These are phyloP conservation scores for Neurospora pannonica DNA, from an alignment of 495 filamentous ascomycete species.

Conservation along the genomic window DNA sequence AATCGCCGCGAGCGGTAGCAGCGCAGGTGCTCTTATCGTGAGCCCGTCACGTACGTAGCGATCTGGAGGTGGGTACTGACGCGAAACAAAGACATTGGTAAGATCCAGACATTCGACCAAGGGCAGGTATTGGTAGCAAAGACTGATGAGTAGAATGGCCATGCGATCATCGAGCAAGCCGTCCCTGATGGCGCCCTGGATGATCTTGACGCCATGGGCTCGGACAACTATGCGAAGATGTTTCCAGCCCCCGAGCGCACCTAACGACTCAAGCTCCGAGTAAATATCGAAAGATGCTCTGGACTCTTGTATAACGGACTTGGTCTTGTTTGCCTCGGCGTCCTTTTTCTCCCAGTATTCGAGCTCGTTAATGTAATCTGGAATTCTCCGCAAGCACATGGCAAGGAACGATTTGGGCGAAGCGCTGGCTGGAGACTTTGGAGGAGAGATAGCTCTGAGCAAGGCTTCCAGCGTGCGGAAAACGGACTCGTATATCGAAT, in stretches of 20 bases:
- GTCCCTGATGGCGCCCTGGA: constrained; percentile 45
- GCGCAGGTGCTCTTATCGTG: constrained; percentile 8
- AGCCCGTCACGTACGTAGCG: constrained; percentile 19
- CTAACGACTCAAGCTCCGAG: constrained; percentile 54
- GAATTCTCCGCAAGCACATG: constrained; percentile 53
- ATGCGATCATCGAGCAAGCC: constrained; percentile 32
- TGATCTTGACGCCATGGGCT: constrained; percentile 53
- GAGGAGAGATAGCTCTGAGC: constrained; percentile 31
- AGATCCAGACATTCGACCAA: constrained; percentile 33
- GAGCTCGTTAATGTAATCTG: constrained; percentile 52
- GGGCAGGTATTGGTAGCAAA: constrained; percentile 31
- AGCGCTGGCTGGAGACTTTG: constrained; percentile 1
- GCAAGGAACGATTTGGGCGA: constrained; percentile 47
- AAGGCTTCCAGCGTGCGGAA: constrained; percentile 40
- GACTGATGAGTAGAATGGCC: constrained; percentile 27
- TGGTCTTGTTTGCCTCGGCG: constrained; percentile 39
- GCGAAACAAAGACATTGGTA: constrained; percentile 21
- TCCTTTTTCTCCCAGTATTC: constrained; percentile 42
- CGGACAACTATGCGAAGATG: constrained; percentile 55
- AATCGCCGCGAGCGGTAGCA: constrained; percentile 21
- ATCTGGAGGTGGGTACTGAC: constrained; percentile 29
- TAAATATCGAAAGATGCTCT: constrained; percentile 46
- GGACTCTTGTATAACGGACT: constrained; percentile 27
- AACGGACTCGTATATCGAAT: constrained; percentile 22
- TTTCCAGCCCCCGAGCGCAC: constrained; percentile 53